Conservation (phyloP, 495 filamentous ascomycete species). For the Lasiosphaeria hispida region DNA sequence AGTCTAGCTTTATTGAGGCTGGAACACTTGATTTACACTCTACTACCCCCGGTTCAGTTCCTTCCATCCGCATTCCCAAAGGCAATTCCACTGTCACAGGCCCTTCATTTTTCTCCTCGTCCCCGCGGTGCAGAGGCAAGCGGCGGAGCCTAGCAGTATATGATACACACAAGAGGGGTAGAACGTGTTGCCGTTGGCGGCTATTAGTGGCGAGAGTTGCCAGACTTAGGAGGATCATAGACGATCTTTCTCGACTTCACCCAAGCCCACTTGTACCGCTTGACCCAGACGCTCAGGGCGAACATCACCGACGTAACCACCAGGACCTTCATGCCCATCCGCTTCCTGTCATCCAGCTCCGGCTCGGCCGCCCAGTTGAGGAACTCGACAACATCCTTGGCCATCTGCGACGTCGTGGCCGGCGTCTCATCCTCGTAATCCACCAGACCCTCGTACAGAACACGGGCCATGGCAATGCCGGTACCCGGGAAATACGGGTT, state of each 20-base stretch:
- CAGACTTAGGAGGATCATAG: slow-evolving; percentile 69
- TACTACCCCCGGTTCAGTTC: slow-evolving; percentile 22
- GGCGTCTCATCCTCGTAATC: slow-evolving; percentile 98
- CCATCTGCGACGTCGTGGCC: slow-evolving; percentile 96
- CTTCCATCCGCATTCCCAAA: slow-evolving; percentile 7
- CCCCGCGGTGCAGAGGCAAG: slow-evolving; percentile 36
- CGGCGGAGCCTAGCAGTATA: slow-evolving; percentile 39
- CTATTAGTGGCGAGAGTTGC: slow-evolving; percentile 35
- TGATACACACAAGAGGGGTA: slow-evolving; percentile 43
- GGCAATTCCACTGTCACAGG: neutral
- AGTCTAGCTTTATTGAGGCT: slow-evolving; percentile 36
- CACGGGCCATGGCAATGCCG: slow-evolving; percentile 98
- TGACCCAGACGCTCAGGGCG: slow-evolving; percentile 92
- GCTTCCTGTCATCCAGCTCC: slow-evolving; percentile 98
- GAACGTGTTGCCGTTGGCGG: slow-evolving; percentile 13
- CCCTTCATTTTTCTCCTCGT: slow-evolving; percentile 22
- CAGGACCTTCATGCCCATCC: slow-evolving; percentile 97
- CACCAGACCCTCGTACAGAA: slow-evolving; percentile 94
- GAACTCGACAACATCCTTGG: slow-evolving; percentile 98
- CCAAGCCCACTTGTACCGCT: slow-evolving; percentile 97
- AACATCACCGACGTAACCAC: slow-evolving; percentile 72
- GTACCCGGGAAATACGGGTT: slow-evolving; percentile 99
- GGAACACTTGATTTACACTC: slow-evolving; percentile 41
- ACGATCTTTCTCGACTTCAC: slow-evolving; percentile 93
- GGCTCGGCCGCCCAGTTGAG: slow-evolving; percentile 99